phyloP scores from a whole-genome alignment of 495 filamentous ascomycete genomes.

The Melanomma pulvis-pyrius region DNA sequence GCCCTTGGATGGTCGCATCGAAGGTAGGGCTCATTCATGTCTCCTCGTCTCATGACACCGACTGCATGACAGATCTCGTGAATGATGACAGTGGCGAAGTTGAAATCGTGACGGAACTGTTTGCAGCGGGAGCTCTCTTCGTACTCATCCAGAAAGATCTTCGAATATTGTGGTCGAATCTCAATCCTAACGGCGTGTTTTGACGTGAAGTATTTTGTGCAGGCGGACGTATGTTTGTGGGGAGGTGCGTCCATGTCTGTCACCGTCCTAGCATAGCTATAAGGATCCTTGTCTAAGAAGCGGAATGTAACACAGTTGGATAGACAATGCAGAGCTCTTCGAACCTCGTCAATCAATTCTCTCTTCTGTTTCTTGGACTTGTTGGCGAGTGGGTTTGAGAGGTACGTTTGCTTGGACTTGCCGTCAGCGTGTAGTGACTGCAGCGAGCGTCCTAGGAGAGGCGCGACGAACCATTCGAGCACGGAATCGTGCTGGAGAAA shows the following conservation, averaged over 20 bases:
- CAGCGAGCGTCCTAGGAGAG: constrained; percentile 14
- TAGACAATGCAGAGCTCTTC: constrained; percentile 17
- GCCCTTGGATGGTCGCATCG: constrained; percentile 11
- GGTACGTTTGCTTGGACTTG: constrained; percentile 9
- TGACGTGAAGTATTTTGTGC: background rate
- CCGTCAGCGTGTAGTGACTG: background rate
- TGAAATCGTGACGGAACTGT: constrained; percentile 30
- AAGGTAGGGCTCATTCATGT: constrained; percentile 24
- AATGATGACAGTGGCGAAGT: constrained; percentile 18
- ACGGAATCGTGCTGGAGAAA: constrained; percentile 26
- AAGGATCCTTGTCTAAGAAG: background rate
- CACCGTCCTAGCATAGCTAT: constrained; percentile 8
- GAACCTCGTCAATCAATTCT: constrained; percentile 9
- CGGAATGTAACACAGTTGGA: constrained; percentile 21
- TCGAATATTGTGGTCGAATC: constrained; percentile 7
- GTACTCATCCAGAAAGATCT: constrained; percentile 17
- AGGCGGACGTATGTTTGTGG: constrained; percentile 2
- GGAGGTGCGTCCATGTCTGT: background rate
- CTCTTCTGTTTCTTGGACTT: constrained; percentile 1
- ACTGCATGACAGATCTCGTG: constrained; percentile 32
- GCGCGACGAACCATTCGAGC: constrained; percentile 29
- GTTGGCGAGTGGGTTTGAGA: constrained; percentile 14
- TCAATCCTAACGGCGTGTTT: constrained; percentile 18
- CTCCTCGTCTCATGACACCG: constrained; percentile 33
- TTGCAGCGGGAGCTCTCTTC: constrained; percentile 12